Evolutionary conservation across 257 asterid genomes (phyloP), one percentile per base, ranked within the genome.

Genomic region (Ocimum tenuiflorum): DNA sequence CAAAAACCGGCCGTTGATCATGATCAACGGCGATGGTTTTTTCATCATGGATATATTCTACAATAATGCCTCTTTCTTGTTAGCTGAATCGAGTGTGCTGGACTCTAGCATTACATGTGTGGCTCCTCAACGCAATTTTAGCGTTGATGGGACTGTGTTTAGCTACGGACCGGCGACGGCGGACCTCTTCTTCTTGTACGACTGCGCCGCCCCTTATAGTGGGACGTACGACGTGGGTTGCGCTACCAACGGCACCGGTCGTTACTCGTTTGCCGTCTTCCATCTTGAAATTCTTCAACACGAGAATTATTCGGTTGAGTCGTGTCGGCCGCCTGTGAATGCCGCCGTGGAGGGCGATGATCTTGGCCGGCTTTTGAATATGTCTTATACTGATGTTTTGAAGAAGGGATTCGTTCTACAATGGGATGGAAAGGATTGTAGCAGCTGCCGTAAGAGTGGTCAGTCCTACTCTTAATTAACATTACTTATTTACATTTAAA

Each of bases 141-240:
- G 71, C 17, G 46, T 74, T 27, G 29, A 31, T n/a, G 82, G 78
- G 41, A 78, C 76, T 13, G 81, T 81, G 2, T 86, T 86, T 55
- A 56, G 62, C 33, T 78, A 70, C 27, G 86, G 86, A 3, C 85
- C 84, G 12, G 78, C 71, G 47, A 83, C 94, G 1, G 62, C 68
- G 0, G 82, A 81, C 56, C 82, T 86, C 48, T 81, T 68, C 75
- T 79, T 83, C 71, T 60, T 81, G 55, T 81, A 78, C 79, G 72
- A 78, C 46, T 86, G 94, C 68, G 67, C 80, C 8, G 4, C 7
- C 8, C 84, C 77, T 5, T 86, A 75, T 19, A 63, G 60, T 18
- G 82, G 48, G 68, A 82, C 77, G 1, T 84, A 75, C 58, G 18
- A 54, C 2, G 78, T 75, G 42, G 73, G 67, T 7, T 86, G 90